Base-by-base conservation (phyloP, 225 moss, liverwort and hornwort genomes). In the Physcomitrellopsis africana region DNA sequence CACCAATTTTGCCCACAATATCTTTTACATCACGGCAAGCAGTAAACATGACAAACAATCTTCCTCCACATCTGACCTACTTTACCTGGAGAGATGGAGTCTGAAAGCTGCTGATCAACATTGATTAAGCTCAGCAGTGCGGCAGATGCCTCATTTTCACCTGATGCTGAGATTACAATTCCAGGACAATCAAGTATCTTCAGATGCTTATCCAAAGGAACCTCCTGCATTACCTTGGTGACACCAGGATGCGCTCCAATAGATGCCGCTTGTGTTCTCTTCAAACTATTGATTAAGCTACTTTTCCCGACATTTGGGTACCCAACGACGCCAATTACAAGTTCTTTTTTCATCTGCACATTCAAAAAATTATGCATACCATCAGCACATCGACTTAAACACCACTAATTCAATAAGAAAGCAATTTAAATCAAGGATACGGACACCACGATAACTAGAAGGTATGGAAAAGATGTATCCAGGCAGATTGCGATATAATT, bases 251-350 rank as follows among this genome's bases (percentile, higher is more conserved):
- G 83, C 7, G 85, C 81, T 74, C 94, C 92, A 53, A 92, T 94
- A 60, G 81, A 86, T n/a, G 84, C 92, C 8, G 88, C 92, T 72
- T 89, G 88, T 10, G 82, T 86, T 75, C 94, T 85, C 79, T 96
- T 96, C 60, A 96, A 72, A 79, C 94, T 94, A 80, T 94, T 96
- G 65, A 96, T 83, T 22, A 96, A 24, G 59, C 94, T 94, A 83
- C 96, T 94, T 82, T 94, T 96, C 3, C 96, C 96, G 69, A 96
- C 96, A 80, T 96, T 96, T 24, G 94, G 96, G 53, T 84, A 94
- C 14, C 96, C 96, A 81, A 96, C 94, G 10, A 94, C 84, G 45
- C 94, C 96, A 62, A 92, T 92, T 68, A 91, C 77, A 37, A 94
- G 79, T 24, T 91, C 84, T 66, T 87, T 81, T 87, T 92, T 92